phyloP scores from a whole-genome alignment of 2,329 filamentous ascomycete species.

The Claviceps capensis region DNA sequence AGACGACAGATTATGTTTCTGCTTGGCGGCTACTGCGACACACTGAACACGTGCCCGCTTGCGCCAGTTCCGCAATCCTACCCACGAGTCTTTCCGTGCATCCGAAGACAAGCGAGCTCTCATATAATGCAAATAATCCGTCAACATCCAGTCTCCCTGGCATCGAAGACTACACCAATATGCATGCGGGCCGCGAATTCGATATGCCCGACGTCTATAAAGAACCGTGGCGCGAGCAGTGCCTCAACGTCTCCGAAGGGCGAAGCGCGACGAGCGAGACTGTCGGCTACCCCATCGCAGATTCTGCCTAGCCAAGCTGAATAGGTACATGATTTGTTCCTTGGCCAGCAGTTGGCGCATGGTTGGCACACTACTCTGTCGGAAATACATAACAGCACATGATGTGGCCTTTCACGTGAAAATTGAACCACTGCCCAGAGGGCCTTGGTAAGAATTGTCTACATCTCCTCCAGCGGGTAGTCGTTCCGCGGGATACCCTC shows the following conservation, averaged over 20 bases:
- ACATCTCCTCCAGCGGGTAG: no score
- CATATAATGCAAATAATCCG: conserved; percentile 93
- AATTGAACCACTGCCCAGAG: no score
- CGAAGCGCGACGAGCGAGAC: conserved; percentile 63
- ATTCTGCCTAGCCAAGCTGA: conserved; percentile 16
- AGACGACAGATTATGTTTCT: conserved; percentile 72
- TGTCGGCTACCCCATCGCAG: conserved; percentile 45
- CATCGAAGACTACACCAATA: conserved; percentile 64
- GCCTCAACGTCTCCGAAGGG: conserved; percentile 77
- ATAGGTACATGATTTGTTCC: no score
- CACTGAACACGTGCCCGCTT: conserved; percentile 67
- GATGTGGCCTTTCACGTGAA: no score
- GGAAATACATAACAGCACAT: no score
- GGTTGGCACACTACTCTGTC: no score
- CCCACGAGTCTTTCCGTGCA: conserved; percentile 57
- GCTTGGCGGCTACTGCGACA: conserved; percentile 82
- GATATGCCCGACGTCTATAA: conserved; percentile 97
- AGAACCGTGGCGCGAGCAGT: conserved; percentile 81
- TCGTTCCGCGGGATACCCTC: no score
- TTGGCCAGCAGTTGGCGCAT: no score
- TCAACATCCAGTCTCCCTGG: conserved; percentile 50
- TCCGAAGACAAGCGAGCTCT: conserved; percentile 88
- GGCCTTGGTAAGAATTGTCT: no score
- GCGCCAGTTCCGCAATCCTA: conserved; percentile 50
- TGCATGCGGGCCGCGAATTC: conserved; percentile 70